Percentiles rank a stretch among this genome's conserved stretches.
phyloP scores from a whole-genome alignment of 129 eudicot genomes.

The Flaveria ramosissima region DNA sequence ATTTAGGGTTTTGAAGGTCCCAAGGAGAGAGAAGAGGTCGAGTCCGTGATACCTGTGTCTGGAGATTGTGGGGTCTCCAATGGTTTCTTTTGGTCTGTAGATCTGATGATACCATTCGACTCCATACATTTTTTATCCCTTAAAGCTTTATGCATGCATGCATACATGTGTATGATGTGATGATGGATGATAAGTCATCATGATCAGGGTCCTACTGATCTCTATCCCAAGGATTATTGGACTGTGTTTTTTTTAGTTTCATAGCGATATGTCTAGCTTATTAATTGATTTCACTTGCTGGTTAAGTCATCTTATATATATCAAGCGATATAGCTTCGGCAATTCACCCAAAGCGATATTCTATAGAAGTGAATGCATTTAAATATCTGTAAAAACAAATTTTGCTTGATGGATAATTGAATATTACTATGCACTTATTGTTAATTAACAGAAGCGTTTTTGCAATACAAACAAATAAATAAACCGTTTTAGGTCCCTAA shows the following conservation, averaged over 20 bases:
- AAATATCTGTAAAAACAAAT: too few species aligned
- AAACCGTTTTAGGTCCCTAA: too few species aligned
- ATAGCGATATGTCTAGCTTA: too few species aligned
- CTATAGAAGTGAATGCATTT: too few species aligned
- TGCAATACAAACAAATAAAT: too few species aligned
- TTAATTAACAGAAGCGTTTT: too few species aligned
- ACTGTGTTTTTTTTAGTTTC: neutral
- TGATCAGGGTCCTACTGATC: constrained; percentile 24
- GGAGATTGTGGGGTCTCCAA: constrained; percentile 38
- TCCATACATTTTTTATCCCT: constrained; percentile 34
- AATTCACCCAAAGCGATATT: too few species aligned
- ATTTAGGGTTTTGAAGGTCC: constrained; percentile 34
- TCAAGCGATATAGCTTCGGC: too few species aligned
- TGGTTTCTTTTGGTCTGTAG: constrained; percentile 44
- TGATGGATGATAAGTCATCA: constrained; percentile 37
- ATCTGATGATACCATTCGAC: constrained; percentile 33
- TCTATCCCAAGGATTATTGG: constrained; percentile 4
- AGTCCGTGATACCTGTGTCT: constrained; percentile 55
- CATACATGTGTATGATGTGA: constrained; percentile 32
- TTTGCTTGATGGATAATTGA: too few species aligned
- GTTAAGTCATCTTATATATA: too few species aligned
- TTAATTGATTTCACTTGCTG: too few species aligned
- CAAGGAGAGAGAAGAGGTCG: constrained; percentile 40
- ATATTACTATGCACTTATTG: too few species aligned
- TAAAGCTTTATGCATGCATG: constrained; percentile 35